Conservation (phyloP, 257 asterid genomes). For the Ophiorrhiza pumila region DNA sequence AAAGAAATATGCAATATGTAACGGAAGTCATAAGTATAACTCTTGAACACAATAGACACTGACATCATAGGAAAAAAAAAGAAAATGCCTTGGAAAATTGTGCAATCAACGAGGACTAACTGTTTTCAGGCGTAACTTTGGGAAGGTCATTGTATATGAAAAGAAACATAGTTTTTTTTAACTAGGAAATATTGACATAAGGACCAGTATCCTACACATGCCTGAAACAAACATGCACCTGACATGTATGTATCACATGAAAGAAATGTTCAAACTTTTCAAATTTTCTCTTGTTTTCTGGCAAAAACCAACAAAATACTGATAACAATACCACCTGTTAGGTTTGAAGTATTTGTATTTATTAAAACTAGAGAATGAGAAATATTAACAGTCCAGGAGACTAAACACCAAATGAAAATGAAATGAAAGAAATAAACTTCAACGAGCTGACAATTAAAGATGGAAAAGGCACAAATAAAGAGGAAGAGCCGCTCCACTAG, state of each 20-base stretch:
- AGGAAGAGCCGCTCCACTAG: not conserved
- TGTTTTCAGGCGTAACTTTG: not conserved
- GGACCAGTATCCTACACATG: not conserved
- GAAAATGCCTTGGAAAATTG: not conserved
- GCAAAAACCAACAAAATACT: not conserved
- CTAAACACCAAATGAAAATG: not conserved
- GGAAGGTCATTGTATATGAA: not conserved
- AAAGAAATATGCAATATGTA: not conserved
- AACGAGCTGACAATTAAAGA: not conserved
- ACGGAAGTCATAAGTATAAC: not conserved
- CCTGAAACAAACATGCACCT: not conserved
- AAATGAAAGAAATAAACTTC: no score
- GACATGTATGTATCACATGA: not conserved
- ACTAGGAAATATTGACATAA: not conserved
- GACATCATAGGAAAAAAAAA: not conserved
- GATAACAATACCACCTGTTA: not conserved
- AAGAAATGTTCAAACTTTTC: not conserved
- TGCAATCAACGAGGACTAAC: not conserved
- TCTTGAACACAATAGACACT: conserved; percentile 1
- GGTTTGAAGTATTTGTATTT: not conserved
- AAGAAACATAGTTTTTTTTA: not conserved
- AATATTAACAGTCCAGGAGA: not conserved
- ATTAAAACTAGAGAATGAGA: not conserved
- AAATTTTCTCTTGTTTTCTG: not conserved
- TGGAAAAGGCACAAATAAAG: not conserved